phyloP scores from a whole-genome alignment of 1,139 yeast genomes.

The Debaryomycetaceae sp. region DNA sequence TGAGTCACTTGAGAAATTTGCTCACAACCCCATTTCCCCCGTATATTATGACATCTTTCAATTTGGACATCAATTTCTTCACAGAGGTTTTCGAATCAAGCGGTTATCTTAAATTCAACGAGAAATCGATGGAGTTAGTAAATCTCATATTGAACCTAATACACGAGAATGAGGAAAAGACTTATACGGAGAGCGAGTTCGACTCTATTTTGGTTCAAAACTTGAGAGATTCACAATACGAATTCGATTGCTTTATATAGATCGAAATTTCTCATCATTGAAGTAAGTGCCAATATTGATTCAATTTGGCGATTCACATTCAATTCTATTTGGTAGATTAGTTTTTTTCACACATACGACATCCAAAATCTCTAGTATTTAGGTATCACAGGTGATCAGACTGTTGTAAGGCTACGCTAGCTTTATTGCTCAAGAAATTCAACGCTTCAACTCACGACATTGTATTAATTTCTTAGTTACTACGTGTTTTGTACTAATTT shows the following conservation, averaged over 20 bases:
- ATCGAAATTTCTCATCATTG: neutral
- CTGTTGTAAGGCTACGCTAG: too few relatives aligned
- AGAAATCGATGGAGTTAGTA: slow-evolving; percentile 32
- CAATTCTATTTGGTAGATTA: slow-evolving; percentile 7
- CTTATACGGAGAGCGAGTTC: slow-evolving; percentile 23
- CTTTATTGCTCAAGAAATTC: too few relatives aligned
- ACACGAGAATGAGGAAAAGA: slow-evolving; percentile 22
- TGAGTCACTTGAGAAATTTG: slow-evolving; percentile 28
- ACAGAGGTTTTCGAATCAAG: slow-evolving; percentile 41
- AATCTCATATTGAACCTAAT: slow-evolving; percentile 31
- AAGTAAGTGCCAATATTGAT: neutral
- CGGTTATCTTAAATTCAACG: slow-evolving; percentile 32
- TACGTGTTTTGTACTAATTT: too few relatives aligned
- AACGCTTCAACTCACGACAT: too few relatives aligned
- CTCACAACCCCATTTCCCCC: slow-evolving; percentile 14
- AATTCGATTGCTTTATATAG: slow-evolving; percentile 21
- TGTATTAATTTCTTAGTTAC: too few relatives aligned
- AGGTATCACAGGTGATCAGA: too few relatives aligned
- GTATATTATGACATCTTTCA: slow-evolving; percentile 22
- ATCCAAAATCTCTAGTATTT: too few relatives aligned
- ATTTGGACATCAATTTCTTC: slow-evolving; percentile 38
- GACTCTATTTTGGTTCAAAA: slow-evolving; percentile 26
- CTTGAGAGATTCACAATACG: slow-evolving; percentile 30
- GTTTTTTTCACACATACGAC: slow-evolving; percentile 13
- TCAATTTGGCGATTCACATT: neutral